A percentile compares a stretch with the other conserved stretches of the same genome.
Conservation (phyloP, 208 protist species). For the Crithidia bombi region DNA sequence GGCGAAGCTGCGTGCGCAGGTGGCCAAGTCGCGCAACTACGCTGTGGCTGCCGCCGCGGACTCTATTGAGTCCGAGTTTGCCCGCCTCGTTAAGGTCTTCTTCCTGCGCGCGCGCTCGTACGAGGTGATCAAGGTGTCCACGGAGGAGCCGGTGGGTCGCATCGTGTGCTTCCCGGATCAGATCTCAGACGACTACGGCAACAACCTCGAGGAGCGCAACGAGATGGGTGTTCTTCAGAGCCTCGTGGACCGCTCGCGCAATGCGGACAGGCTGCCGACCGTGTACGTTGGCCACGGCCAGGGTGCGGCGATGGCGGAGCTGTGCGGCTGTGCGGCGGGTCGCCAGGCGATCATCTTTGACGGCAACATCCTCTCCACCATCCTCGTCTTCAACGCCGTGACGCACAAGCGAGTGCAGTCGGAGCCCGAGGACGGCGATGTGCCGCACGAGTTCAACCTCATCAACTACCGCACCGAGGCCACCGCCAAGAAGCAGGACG, state of each 20-base stretch:
- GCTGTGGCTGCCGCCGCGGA: conserved; percentile 34
- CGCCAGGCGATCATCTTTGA: conserved; percentile 49
- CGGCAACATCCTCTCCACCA: conserved; percentile 39
- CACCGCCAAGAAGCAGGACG: conserved; percentile 19
- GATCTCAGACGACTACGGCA: conserved; percentile 62
- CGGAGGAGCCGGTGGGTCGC: conserved; percentile 37
- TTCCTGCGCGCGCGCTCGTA: conserved; percentile 53
- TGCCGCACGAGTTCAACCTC: conserved; percentile 34
- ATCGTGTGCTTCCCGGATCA: conserved; percentile 49
- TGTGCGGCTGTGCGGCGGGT: conserved; percentile 42
- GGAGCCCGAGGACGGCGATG: conserved; percentile 21
- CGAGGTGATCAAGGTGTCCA: conserved; percentile 40
- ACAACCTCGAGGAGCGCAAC: conserved; percentile 60
- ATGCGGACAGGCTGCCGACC: conserved; percentile 32
- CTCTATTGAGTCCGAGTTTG: conserved; percentile 48
- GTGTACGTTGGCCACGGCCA: conserved; percentile 58
- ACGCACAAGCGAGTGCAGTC: conserved; percentile 31
- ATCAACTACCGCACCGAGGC: conserved; percentile 38
- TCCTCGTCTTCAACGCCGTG: conserved; percentile 44
- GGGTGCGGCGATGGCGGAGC: conserved; percentile 45
- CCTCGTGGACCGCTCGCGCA: conserved; percentile 28
- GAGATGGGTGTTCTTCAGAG: conserved; percentile 44
- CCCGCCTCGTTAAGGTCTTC: conserved; percentile 42
- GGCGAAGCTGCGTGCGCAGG: conserved; percentile 27
- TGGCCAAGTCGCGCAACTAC: conserved; percentile 21